Evolutionary conservation across 495 filamentous ascomycete species (phyloP), one percentile per base, ranked within the genome.

Genomic region (Cairneyella variabilis): DNA sequence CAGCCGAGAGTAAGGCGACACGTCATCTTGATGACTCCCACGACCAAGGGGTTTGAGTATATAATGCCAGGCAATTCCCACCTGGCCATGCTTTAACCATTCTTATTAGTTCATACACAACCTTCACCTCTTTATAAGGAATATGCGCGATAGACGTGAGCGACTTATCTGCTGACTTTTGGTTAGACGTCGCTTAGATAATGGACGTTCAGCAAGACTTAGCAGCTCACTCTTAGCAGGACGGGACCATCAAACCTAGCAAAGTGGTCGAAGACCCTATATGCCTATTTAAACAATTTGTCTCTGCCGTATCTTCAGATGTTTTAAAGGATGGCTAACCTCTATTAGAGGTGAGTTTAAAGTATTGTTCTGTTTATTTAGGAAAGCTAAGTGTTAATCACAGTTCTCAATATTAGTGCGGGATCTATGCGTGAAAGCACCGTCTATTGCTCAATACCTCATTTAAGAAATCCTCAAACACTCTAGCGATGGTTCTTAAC

Each of bases 381-480:
- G 32, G 30, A 40, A 51, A 51, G 48, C 48, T 51, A 51, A 51
- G 7, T 39, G 16, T 25, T 26, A 40, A 38, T 51, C n/a, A 51
- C 34, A 51, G 48, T 51, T 51, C 23, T 51, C 34, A 51, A 40
- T 34, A 21, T 51, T 51, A 41, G 34, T 51, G 34, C 17, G 21
- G 48, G 48, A 51, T 51, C 41, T 51, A 22, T 51, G 34, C 21
- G 10, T 41, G 21, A 41, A 41, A 16, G 34, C 22, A 51, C 48
- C 34, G 18, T 41, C 21, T 27, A 17, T 51, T 4, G 48, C 36
- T 3, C 32, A 51, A 51, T 51, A 51, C 41, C 48, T 51, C 18
- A 22, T 51, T 27, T 27, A 51, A 41, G 48, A 51, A 51, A 51
- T 51, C 48, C 48, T 51, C 34, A 51, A 41, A 3, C 21, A 51